Conservation (phyloP, 306 rosid genomes). For the Mimosa pudica region DNA sequence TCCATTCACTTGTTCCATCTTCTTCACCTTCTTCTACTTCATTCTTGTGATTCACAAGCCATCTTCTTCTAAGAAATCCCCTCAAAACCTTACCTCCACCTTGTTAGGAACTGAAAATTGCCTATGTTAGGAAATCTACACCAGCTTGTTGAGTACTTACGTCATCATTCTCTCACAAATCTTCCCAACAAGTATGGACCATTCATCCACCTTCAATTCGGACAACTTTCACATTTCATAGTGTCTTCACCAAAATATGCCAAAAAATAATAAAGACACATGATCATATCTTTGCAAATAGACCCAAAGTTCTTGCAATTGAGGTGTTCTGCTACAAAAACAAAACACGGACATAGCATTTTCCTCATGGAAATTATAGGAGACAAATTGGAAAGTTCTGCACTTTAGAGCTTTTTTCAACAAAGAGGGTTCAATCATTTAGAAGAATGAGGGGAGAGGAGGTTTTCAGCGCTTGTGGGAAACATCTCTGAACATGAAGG, state of each 20-base stretch:
- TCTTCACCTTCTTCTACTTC: too few species aligned
- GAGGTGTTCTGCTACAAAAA: background rate
- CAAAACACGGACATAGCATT: background rate
- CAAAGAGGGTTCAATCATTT: background rate
- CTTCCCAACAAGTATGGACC: background rate
- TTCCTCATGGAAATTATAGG: background rate
- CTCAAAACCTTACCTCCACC: too few species aligned
- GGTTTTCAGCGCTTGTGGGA: background rate
- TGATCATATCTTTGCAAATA: background rate
- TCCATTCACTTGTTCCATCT: too few species aligned
- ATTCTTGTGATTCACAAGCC: background rate
- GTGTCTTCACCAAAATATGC: background rate
- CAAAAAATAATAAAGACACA: background rate
- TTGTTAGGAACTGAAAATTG: too few species aligned
- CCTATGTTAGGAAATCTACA: background rate
- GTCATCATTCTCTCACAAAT: background rate
- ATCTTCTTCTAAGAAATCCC: background rate
- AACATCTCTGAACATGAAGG: slow-evolving; percentile 17
- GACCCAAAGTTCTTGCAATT: background rate
- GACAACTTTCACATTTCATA: background rate
- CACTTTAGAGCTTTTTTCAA: background rate
- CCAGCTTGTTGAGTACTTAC: background rate
- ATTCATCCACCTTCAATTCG: background rate
- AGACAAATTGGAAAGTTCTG: background rate
- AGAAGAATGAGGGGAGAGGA: background rate